Evolutionary conservation across 1,139 yeast genomes (phyloP).

Genomic region (Blastobotrys apis): DNA sequence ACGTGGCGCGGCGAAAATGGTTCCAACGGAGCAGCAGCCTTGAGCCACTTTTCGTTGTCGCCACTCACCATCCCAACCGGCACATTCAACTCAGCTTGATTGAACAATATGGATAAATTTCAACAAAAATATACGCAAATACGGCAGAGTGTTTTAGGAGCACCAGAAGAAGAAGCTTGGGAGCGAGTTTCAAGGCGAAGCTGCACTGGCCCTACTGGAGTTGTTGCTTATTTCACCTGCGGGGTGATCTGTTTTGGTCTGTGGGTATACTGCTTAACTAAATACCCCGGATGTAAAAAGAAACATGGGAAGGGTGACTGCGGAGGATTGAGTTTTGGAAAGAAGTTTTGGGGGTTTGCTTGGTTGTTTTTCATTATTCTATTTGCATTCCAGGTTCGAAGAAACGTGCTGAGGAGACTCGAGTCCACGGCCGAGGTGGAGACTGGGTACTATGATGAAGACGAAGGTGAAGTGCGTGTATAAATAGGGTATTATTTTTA

Average conservation of each 20-base stretch:
- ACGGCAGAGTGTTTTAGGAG: no score
- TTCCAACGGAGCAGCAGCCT: no score
- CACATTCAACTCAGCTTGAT: no score
- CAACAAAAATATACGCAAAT: no score
- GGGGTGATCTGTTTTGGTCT: neutral
- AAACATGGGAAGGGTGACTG: conserved; percentile 8
- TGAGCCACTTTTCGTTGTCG: no score
- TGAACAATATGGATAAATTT: no score
- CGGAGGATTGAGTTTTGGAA: neutral
- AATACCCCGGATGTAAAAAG: conserved; percentile 3
- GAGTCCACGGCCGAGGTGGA: conserved; percentile 7
- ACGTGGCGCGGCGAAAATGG: no score
- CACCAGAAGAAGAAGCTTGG: no score
- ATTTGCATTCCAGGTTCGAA: conserved; percentile 7
- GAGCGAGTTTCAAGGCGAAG: no score
- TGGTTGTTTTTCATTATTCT: neutral
- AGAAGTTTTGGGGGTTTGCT: conserved; percentile 2
- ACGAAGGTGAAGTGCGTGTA: conserved; percentile 9
- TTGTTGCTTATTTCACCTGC: neutral
- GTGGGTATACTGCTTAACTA: neutral
- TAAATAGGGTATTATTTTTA: no score
- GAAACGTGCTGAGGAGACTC: conserved; percentile 5
- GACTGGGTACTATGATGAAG: conserved; percentile 15
- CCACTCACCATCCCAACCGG: no score
- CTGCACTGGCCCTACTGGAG: neutral